Percentiles rank a stretch among this genome's conserved stretches.
Evolutionary conservation across 192 early-diverging fungal species (phyloP).

Genomic region (Mortierella hygrophila): DNA sequence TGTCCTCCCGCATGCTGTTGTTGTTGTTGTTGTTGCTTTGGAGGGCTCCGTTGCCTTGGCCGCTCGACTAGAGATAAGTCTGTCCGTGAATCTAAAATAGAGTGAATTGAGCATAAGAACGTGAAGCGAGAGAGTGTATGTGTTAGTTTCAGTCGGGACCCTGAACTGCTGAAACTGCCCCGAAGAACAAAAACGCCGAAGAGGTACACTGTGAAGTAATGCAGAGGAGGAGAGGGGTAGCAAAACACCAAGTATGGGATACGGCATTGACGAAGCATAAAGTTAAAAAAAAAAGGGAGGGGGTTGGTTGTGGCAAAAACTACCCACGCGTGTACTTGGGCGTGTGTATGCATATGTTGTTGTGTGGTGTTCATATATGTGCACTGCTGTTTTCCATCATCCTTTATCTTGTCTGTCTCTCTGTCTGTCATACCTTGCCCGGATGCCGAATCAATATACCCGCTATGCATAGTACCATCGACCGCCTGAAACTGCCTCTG

Average conservation of each 20-base stretch:
- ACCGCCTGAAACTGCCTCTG: not conserved
- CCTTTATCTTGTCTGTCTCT: not conserved
- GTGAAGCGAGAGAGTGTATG: not conserved
- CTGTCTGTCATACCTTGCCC: not conserved
- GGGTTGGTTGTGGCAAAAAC: not conserved
- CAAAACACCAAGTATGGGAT: not conserved
- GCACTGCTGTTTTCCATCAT: not conserved
- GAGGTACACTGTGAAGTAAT: not conserved
- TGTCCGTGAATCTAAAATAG: slow-evolving; percentile 37
- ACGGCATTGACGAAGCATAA: not conserved
- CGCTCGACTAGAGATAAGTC: slow-evolving; percentile 42
- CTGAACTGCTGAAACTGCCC: not conserved
- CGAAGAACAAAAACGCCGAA: not conserved
- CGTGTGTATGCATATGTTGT: not conserved
- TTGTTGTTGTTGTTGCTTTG: slow-evolving; percentile 25
- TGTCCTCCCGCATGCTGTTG: slow-evolving; percentile 26
- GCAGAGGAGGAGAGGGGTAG: not conserved
- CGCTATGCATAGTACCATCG: not conserved
- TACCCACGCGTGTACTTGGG: not conserved
- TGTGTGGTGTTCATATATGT: not conserved
- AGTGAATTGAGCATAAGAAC: not conserved
- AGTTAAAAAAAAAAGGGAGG: not conserved
- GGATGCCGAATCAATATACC: not conserved
- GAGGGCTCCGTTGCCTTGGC: slow-evolving; percentile 51
- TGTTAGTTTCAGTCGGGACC: not conserved